Evolutionary conservation across 2,329 filamentous ascomycete species (phyloP).

Genomic region (Diaporthe ilicicola): DNA sequence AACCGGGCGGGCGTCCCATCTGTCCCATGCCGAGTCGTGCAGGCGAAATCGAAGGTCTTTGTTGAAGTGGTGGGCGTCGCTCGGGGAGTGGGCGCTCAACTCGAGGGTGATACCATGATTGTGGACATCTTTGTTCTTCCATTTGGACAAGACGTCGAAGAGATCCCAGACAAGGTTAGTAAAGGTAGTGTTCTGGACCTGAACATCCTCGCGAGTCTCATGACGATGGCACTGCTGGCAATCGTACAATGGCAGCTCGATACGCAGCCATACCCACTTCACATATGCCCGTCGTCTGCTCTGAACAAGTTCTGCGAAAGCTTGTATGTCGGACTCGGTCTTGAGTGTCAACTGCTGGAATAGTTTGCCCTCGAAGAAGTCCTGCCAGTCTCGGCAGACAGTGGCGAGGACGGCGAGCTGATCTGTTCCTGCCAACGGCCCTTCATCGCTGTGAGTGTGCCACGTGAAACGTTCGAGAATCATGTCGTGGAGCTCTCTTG

Average conservation of each 20-base stretch:
- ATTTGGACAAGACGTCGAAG: background rate
- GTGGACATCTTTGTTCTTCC: background rate
- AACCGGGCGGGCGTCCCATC: background rate
- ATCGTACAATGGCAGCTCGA: constrained; percentile 18
- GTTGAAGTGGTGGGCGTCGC: background rate
- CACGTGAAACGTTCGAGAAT: background rate
- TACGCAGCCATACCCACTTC: constrained; percentile 14
- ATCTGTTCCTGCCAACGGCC: background rate
- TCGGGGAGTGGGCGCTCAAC: background rate
- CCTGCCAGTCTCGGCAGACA: background rate
- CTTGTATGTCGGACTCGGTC: background rate
- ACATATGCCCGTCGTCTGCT: background rate
- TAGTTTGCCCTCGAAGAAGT: background rate
- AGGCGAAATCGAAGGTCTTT: background rate
- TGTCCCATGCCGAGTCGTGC: background rate
- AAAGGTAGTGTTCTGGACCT: background rate
- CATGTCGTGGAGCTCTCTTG: background rate
- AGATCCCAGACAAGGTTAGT: background rate
- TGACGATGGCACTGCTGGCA: constrained; percentile 3
- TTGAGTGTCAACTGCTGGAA: background rate
- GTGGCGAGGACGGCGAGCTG: background rate
- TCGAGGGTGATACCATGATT: background rate
- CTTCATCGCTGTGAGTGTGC: background rate
- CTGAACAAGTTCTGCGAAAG: background rate
- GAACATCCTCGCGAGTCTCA: background rate